phyloP scores from a whole-genome alignment of 2,329 filamentous ascomycete species.

The Fusarium zealandicum region DNA sequence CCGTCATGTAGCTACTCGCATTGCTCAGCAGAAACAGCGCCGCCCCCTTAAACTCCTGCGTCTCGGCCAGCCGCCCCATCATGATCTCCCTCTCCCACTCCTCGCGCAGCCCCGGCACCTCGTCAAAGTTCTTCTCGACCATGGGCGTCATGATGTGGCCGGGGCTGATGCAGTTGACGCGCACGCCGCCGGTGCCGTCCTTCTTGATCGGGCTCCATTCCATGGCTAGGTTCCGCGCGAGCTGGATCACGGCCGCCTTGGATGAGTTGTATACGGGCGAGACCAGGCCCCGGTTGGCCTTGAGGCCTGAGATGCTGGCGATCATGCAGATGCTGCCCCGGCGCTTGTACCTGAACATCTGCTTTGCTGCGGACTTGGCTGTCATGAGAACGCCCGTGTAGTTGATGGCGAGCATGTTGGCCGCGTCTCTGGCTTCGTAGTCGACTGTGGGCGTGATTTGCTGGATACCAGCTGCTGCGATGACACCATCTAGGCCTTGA shows the following conservation, averaged over 20 bases:
- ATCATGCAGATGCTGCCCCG: conserved; percentile 65
- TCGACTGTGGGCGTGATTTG: conserved; percentile 73
- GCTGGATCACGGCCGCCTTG: conserved; percentile 70
- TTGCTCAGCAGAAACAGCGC: conserved; percentile 67
- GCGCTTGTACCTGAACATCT: conserved; percentile 61
- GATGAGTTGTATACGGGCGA: conserved; percentile 72
- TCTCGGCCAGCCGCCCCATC: conserved; percentile 66
- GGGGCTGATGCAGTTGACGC: conserved; percentile 73
- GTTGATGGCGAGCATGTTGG: conserved; percentile 74
- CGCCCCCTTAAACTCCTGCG: conserved; percentile 67
- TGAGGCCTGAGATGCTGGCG: conserved; percentile 61
- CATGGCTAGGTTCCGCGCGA: conserved; percentile 66
- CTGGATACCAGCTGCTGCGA: conserved; percentile 74
- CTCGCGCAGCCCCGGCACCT: conserved; percentile 65
- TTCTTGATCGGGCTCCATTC: conserved; percentile 63
- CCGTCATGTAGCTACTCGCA: conserved; percentile 71
- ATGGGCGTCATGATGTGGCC: conserved; percentile 75
- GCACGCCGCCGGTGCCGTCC: conserved; percentile 60
- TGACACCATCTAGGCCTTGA: conserved; percentile 69
- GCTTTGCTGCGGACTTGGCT: conserved; percentile 56
- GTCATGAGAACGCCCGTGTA: conserved; percentile 60
- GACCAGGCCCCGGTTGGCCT: conserved; percentile 66
- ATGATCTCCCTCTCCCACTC: conserved; percentile 79
- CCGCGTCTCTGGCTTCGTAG: conserved; percentile 63
- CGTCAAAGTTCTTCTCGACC: conserved; percentile 73